Evolutionary conservation across 441 rosid genomes (phyloP).

Genomic region (Syzygium malaccense): DNA sequence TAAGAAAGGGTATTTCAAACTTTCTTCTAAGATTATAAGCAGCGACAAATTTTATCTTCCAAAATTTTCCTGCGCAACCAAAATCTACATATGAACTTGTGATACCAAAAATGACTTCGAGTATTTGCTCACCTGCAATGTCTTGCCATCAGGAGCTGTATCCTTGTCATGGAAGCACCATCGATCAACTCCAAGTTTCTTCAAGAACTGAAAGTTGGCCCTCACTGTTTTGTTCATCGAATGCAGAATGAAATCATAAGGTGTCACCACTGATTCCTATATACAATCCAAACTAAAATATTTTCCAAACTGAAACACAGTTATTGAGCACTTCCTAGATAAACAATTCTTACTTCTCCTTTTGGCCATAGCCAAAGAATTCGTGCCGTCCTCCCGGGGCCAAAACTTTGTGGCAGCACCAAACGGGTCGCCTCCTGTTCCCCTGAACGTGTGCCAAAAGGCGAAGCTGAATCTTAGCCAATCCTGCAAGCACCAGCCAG

Average conservation of each 20-base stretch:
- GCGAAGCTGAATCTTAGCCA: constrained; percentile 98
- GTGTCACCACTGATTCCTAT: background rate
- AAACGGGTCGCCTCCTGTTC: constrained; percentile 84
- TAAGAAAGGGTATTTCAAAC: background rate
- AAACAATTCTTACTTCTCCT: constrained; percentile 69
- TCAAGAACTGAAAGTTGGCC: constrained; percentile 89
- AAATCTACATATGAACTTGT: background rate
- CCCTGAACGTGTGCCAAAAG: constrained; percentile 98
- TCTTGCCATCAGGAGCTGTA: constrained; percentile 80
- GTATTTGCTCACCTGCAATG: constrained; percentile 50
- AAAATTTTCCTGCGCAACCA: no score
- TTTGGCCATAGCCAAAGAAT: constrained; percentile 88
- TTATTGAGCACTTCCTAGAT: background rate
- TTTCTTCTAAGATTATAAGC: background rate
- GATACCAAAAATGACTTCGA: background rate
- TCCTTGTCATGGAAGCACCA: constrained; percentile 99
- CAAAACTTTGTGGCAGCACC: constrained; percentile 83
- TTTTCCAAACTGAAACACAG: background rate
- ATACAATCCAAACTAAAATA: background rate
- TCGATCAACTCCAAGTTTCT: constrained; percentile 84
- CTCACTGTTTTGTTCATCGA: constrained; percentile 53
- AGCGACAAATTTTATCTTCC: background rate
- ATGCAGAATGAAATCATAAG: background rate
- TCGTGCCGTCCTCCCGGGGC: constrained; percentile 99
- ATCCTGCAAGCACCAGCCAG: constrained; percentile 34